These are phyloP conservation scores for Alternaria conjuncta DNA, from an alignment of 2,329 filamentous ascomycete species.

Conservation along the genomic window DNA sequence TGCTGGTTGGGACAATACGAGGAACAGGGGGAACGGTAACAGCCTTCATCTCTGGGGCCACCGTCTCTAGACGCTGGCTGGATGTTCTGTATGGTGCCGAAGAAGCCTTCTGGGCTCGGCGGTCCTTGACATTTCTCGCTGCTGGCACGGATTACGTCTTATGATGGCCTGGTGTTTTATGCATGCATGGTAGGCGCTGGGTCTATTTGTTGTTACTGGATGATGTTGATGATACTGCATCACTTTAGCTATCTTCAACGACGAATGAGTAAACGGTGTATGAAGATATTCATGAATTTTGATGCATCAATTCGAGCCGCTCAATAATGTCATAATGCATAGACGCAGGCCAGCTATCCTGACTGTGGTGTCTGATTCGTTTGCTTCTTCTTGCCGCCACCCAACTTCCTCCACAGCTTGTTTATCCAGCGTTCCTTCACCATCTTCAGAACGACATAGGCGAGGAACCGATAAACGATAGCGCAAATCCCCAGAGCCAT, in stretches of 20 bases:
- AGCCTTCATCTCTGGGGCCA: conserved; percentile 41
- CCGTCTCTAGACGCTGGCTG: conserved; percentile 19
- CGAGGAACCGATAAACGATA: conserved; percentile 69
- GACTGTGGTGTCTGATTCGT: background rate
- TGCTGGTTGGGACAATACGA: conserved; percentile 41
- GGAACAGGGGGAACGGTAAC: conserved; percentile 34
- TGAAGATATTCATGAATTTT: background rate
- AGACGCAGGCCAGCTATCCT: background rate
- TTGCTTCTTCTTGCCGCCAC: conserved; percentile 20
- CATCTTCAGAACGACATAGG: conserved; percentile 64
- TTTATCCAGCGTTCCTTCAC: conserved; percentile 61
- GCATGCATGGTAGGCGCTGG: background rate
- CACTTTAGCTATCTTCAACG: background rate
- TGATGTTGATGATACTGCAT: background rate
- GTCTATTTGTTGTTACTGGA: background rate
- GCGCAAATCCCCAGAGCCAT: conserved; percentile 68
- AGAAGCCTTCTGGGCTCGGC: background rate
- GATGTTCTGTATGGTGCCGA: background rate
- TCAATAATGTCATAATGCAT: background rate
- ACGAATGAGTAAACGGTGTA: background rate
- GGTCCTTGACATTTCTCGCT: background rate
- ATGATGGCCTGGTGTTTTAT: background rate
- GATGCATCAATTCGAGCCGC: background rate
- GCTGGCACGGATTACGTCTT: background rate
- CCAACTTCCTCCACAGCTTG: conserved; percentile 35